These are phyloP conservation scores for Cardamine chenopodiifolia DNA, from an alignment of 345 rosid genomes.

Conservation along the genomic window DNA sequence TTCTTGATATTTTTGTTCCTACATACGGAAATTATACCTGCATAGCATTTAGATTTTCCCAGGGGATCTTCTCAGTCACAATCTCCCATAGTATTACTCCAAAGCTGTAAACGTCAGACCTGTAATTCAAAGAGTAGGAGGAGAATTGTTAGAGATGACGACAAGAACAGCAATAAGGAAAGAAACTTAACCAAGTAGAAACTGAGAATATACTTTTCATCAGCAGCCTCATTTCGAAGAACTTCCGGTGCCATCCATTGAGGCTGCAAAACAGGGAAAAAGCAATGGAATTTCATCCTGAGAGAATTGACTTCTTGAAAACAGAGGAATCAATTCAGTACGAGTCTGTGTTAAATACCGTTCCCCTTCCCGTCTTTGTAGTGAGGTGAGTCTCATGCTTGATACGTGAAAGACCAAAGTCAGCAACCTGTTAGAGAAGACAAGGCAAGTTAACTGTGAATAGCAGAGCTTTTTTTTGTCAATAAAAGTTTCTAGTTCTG, in stretches of 20 bases:
- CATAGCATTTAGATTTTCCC: conserved; percentile 93
- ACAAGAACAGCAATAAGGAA: background rate
- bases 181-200: conserved; percentile 14
- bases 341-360: conserved; percentile 52
- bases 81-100: conserved; percentile 97
- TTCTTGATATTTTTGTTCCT: background rate
- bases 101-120: conserved; percentile 91
- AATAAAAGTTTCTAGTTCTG: conserved; percentile 10
- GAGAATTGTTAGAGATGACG: conserved; percentile 7
- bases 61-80: conserved; percentile 91
- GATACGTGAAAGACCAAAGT: conserved; percentile 95
- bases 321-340: background rate
- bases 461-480: background rate
- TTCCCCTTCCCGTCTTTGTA: conserved; percentile 88
- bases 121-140: conserved; percentile 29
- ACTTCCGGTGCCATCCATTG: conserved; percentile 99
- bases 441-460: conserved; percentile 16
- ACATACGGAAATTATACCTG: conserved; percentile 59
- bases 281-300: conserved; percentile 7
- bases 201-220: conserved; percentile 69
- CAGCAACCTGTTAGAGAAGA: conserved; percentile 70
- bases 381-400: conserved; percentile 84
- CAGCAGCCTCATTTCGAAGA: conserved; percentile 88
- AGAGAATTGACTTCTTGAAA: conserved; percentile 21
- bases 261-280: conserved; percentile 59